These are phyloP conservation scores for Beauveria rudraprayagi DNA, from an alignment of 2,329 filamentous ascomycete genomes.

Conservation along the genomic window DNA sequence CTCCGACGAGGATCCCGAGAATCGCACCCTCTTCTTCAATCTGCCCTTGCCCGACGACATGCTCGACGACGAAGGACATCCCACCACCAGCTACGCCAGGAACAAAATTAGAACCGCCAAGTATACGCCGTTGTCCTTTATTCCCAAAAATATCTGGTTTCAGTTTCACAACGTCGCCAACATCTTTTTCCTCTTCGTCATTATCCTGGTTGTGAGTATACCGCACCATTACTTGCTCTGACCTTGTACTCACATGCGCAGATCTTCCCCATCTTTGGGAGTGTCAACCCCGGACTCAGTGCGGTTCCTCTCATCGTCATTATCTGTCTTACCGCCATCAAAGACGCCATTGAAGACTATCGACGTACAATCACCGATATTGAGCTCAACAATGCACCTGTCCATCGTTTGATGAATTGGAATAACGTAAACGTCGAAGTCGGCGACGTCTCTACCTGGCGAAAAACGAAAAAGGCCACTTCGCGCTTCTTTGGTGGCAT, in stretches of 20 bases:
- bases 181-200: constrained; percentile 94
- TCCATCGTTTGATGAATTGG: constrained; percentile 83
- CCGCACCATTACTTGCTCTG: not conserved
- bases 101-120: constrained; percentile 99
- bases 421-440: constrained; percentile 88
- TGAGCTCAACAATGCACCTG: constrained; percentile 90
- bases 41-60: constrained; percentile 65
- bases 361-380: constrained; percentile 84
- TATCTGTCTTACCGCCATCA: constrained; percentile 77
- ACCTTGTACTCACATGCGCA: constrained; percentile 30
- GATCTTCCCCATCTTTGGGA: constrained; percentile 96
- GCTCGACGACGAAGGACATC: constrained; percentile 73
- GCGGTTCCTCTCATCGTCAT: constrained; percentile 92
- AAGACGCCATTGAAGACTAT: constrained; percentile 94
- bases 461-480: constrained; percentile 81
- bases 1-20: constrained; percentile 32
- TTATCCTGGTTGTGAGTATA: constrained; percentile 78
- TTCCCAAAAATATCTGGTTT: constrained; percentile 94
- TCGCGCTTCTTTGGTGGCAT: constrained; percentile 52
- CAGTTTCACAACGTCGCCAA: constrained; percentile 99
- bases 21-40: constrained; percentile 75
- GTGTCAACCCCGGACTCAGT: constrained; percentile 79
- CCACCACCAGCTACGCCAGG: constrained; percentile 61
- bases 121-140: constrained; percentile 89
- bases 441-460: constrained; percentile 79